A percentile compares a stretch with the other conserved stretches of the same genome.
These are phyloP conservation scores for Tolypocladium sp. DNA, from an alignment of 2,329 filamentous ascomycete genomes.

Conservation along the genomic window DNA sequence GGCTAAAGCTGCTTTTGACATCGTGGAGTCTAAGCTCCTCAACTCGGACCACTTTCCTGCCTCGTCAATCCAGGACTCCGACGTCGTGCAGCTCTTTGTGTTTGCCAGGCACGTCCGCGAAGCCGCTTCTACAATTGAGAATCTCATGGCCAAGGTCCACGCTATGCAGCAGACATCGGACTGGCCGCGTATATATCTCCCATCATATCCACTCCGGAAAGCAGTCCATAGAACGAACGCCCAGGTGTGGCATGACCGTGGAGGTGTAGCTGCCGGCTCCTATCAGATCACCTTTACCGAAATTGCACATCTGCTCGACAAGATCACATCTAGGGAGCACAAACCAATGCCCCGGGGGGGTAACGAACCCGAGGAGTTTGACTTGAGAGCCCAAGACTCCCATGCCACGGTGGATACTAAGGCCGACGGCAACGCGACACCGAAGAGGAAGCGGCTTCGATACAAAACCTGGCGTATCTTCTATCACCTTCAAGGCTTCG, in stretches of 20 bases:
- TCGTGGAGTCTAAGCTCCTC: constrained; percentile 36
- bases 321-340: constrained; percentile 29
- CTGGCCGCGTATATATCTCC: constrained; percentile 34
- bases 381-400: constrained; percentile 13
- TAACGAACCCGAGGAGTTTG: constrained; percentile 5
- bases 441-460: constrained; percentile 28
- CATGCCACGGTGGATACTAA: constrained; percentile 28
- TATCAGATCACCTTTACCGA: constrained; percentile 36
- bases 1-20: constrained; percentile 36
- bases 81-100: constrained; percentile 43
- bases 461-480: constrained; percentile 40
- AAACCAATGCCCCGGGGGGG: constrained; percentile 17
- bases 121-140: constrained; percentile 36
- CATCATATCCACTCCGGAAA: constrained; percentile 45
- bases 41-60: constrained; percentile 32
- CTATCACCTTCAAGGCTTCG: constrained; percentile 47
- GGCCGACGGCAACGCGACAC: constrained; percentile 21
- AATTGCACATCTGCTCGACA: constrained; percentile 32
- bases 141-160: constrained; percentile 35
- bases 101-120: constrained; percentile 47
- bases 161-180: constrained; percentile 33
- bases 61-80: constrained; percentile 35
- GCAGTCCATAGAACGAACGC: constrained; percentile 43
- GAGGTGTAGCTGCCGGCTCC: constrained; percentile 44
- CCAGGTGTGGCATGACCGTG: constrained; percentile 49